Percentiles rank a stretch among this genome's conserved stretches.
Conservation (phyloP, 352 stramenopile genomes). For the Pythium aquatile region DNA sequence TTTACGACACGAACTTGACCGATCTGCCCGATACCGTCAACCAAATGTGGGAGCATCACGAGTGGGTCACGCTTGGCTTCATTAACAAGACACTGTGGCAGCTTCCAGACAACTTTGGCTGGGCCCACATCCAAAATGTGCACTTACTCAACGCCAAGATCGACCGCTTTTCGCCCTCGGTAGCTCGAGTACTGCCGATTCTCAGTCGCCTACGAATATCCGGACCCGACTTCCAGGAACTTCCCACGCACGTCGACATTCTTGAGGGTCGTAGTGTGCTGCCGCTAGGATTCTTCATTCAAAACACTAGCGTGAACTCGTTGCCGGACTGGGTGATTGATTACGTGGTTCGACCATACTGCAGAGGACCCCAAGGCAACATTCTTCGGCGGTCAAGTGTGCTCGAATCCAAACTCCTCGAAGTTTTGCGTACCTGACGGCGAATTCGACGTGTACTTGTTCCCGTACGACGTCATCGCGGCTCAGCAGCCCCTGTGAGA, state of each 20-base stretch:
- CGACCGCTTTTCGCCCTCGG: neutral
- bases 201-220: neutral
- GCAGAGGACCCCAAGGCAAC: too few relatives aligned
- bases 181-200: neutral
- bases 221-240: neutral
- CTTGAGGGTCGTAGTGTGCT: neutral
- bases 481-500: neutral
- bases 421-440: slow-evolving; percentile 4
- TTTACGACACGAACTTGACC: slow-evolving; percentile 5
- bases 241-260: neutral
- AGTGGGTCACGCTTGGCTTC: neutral
- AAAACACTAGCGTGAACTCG: neutral
- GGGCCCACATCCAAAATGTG: neutral
- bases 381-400: neutral
- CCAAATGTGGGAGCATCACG: neutral
- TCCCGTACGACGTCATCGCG: slow-evolving; percentile 1
- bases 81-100: neutral
- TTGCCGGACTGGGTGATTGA: neutral
- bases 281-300: neutral
- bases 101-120: neutral
- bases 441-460: slow-evolving; percentile 2
- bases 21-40: neutral
- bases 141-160: slow-evolving; percentile 1
- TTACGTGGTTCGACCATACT: neutral
- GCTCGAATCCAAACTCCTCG: neutral